Evolutionary conservation across 352 stramenopile genomes (phyloP).

Genomic region (Phytophthora europaea): DNA sequence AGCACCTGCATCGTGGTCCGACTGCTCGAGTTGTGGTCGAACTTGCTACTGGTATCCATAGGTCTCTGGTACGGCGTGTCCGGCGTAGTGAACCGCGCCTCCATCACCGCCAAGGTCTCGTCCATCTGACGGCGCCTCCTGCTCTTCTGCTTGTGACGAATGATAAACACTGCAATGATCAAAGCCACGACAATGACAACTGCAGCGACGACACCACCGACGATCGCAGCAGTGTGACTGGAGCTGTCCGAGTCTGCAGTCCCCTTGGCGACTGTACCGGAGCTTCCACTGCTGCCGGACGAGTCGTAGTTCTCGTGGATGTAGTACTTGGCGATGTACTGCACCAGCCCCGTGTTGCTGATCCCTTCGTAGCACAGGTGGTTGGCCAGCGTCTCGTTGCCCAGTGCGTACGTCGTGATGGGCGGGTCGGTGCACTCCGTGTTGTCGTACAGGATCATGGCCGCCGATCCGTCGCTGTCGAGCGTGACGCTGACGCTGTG

Average conservation of each 20-base stretch:
- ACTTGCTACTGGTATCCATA: neutral
- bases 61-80: conserved; percentile 4
- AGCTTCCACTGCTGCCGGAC: conserved; percentile 2
- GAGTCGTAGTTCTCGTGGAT: conserved; percentile 25
- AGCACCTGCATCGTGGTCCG: conserved; percentile 10
- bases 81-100: conserved; percentile 2
- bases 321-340: conserved; percentile 29
- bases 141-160: conserved; percentile 11
- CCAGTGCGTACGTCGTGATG: conserved; percentile 24
- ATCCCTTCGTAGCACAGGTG: conserved; percentile 34
- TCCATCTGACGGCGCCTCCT: conserved; percentile 12
- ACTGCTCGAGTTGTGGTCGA: conserved; percentile 20
- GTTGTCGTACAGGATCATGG: conserved; percentile 29
- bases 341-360: conserved; percentile 22
- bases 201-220: conserved; percentile 5
- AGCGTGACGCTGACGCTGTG: conserved; percentile 30
- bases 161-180: conserved; percentile 1
- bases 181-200: conserved; percentile 13
- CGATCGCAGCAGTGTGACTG: conserved; percentile 6
- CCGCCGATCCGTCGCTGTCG: conserved; percentile 15
- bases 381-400: conserved; percentile 23
- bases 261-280: neutral
- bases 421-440: conserved; percentile 21
- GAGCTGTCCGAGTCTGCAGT: conserved; percentile 2
- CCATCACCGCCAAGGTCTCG: conserved; percentile 19